Evolutionary conservation across 75 land plant genomes (phyloP).

Genomic region (Sequoia sempervirens): DNA sequence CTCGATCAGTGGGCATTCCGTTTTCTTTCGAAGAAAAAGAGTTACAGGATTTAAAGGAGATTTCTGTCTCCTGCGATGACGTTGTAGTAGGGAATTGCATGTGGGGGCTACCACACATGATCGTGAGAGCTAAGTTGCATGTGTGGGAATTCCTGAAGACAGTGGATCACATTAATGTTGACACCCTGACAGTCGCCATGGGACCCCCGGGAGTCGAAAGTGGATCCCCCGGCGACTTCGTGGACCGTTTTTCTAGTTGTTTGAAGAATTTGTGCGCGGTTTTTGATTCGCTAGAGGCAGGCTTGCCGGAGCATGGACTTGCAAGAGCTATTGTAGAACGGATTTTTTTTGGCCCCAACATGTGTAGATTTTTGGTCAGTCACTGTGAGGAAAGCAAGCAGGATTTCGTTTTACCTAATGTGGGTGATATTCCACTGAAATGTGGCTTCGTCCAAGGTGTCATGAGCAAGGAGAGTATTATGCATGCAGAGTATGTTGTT

Average conservation of each 20-base stretch:
- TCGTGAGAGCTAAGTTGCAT: conserved; percentile 16
- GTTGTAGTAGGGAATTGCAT: conserved; percentile 48
- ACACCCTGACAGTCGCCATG: conserved; percentile 12
- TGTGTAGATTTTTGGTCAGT: conserved; percentile 12
- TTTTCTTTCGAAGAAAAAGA: conserved; percentile 49
- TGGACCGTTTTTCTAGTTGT: conserved; percentile 33
- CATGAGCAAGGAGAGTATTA: not conserved
- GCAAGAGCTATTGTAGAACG: conserved; percentile 48
- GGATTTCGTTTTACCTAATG: not conserved
- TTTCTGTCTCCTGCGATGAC: conserved; percentile 31
- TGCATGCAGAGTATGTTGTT: not conserved
- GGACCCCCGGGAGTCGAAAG: conserved; percentile 48
- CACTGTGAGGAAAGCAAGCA: not conserved
- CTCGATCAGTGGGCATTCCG: conserved; percentile 43
- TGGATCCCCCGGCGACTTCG: conserved; percentile 1
- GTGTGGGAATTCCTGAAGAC: conserved; percentile 39
- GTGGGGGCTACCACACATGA: conserved; percentile 45
- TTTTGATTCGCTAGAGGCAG: conserved; percentile 64
- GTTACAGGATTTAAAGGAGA: conserved; percentile 26
- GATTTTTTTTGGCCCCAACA: conserved; percentile 44
- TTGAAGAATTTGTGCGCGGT: conserved; percentile 59
- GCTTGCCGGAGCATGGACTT: conserved; percentile 35
- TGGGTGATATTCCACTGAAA: conserved; percentile 12
- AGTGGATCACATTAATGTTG: conserved; percentile 11
- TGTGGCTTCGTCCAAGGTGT: conserved; percentile 10